Conservation (phyloP, 805 yeast species). For the Barnettozyma populi region DNA sequence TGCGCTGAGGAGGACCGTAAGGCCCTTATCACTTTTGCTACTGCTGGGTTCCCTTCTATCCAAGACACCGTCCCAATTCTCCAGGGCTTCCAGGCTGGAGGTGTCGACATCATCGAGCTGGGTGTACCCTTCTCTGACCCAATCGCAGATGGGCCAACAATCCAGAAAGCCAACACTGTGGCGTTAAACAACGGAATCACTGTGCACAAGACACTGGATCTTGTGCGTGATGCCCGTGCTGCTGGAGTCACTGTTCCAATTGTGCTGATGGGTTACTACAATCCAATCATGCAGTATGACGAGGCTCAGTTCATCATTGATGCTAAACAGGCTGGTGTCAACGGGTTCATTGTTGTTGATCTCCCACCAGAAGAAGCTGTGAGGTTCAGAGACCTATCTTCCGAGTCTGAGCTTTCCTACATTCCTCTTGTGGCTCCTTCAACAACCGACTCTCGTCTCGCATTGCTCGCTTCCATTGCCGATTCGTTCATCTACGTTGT, state of each 20-base stretch:
- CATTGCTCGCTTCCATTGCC: conserved; percentile 74
- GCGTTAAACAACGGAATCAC: conserved; percentile 83
- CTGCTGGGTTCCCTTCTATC: conserved; percentile 89
- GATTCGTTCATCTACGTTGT: conserved; percentile 96
- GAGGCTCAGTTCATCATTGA: conserved; percentile 78
- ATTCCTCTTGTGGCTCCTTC: conserved; percentile 96
- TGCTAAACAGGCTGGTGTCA: conserved; percentile 85
- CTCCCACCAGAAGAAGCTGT: conserved; percentile 97
- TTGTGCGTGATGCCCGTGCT: conserved; percentile 69
- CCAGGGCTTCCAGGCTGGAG: conserved; percentile 88
- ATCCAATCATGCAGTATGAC: conserved; percentile 87
- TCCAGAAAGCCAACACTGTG: conserved; percentile 79
- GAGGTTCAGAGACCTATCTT: conserved; percentile 70
- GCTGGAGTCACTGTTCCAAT: conserved; percentile 86
- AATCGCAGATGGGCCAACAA: conserved; percentile 97
- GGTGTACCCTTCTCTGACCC: conserved; percentile 98
- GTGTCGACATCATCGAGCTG: conserved; percentile 89
- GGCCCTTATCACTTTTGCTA: conserved; percentile 86
- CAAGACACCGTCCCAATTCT: conserved; percentile 85
- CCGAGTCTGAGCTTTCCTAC: conserved; percentile 66
- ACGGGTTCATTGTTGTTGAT: conserved; percentile 92
- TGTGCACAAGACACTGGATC: conserved; percentile 59
- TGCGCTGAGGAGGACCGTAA: conserved; percentile 67
- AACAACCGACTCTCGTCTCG: conserved; percentile 84
- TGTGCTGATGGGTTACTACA: conserved; percentile 95